Percentiles rank a stretch among this genome's conserved stretches.
Conservation (phyloP, 2,329 filamentous ascomycete genomes). For the Penicillium sp. region DNA sequence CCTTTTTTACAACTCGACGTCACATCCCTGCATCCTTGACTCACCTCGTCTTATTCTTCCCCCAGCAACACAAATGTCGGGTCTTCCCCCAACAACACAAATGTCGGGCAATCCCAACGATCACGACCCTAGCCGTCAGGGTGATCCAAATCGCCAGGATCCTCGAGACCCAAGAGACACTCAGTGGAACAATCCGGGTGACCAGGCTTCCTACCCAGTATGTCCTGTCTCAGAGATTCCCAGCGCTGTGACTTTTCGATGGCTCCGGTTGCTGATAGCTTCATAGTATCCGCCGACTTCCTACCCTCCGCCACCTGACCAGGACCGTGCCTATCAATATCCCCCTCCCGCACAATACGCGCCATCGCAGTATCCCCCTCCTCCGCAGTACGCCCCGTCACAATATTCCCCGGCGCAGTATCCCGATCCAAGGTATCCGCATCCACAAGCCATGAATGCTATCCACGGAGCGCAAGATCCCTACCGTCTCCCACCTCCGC, state of each 20-base stretch:
- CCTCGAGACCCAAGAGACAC: conserved; percentile 25
- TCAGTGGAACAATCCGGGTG: conserved; percentile 37
- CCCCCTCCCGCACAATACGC: conserved; percentile 32
- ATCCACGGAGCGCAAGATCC: conserved; percentile 37
- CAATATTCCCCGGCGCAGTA: conserved; percentile 27
- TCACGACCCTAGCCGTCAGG: conserved; percentile 33
- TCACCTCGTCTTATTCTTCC: conserved; percentile 16
- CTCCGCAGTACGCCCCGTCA: conserved; percentile 20
- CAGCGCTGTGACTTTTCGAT: not conserved
- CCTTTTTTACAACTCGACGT: conserved; percentile 21
- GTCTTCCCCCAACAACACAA: conserved; percentile 19
- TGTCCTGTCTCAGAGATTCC: conserved; percentile 12
- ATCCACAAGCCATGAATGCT: conserved; percentile 35
- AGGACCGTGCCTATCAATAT: conserved; percentile 27
- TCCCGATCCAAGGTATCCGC: conserved; percentile 31
- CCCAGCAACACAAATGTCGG: conserved; percentile 32
- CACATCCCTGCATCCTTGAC: conserved; percentile 23
- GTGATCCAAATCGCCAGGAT: conserved; percentile 34
- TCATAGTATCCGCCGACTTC: conserved; percentile 27
- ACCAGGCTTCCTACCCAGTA: conserved; percentile 35
- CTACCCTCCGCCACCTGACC: conserved; percentile 25
- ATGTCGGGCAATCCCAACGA: conserved; percentile 38
- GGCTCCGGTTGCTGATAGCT: conserved; percentile 1
- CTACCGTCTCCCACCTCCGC: conserved; percentile 39
- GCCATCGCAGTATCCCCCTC: conserved; percentile 22